Percentiles rank a stretch among this genome's conserved stretches.
phyloP scores from a whole-genome alignment of 2,329 filamentous ascomycete species.

The Xylaria sp. region DNA sequence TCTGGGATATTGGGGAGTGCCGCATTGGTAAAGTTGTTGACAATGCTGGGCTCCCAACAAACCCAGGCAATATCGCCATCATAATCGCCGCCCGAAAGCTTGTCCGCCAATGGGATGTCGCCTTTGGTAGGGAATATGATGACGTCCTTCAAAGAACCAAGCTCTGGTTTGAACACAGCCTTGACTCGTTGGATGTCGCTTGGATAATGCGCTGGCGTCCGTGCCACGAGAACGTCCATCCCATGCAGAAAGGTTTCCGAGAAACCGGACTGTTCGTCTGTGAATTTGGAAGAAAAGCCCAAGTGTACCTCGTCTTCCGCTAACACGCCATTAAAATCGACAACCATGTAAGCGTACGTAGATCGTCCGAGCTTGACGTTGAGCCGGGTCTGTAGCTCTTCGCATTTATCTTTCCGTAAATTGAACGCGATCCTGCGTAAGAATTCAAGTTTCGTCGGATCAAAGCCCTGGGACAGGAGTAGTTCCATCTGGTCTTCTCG shows the following conservation, averaged over 20 bases:
- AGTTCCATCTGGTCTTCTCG: slow-evolving; percentile 64
- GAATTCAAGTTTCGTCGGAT: slow-evolving; percentile 59
- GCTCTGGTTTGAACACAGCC: slow-evolving; percentile 66
- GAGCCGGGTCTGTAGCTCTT: slow-evolving; percentile 64
- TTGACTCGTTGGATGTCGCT: slow-evolving; percentile 79
- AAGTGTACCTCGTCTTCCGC: slow-evolving; percentile 75
- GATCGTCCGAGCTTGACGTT: slow-evolving; percentile 71
- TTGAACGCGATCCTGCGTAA: slow-evolving; percentile 61
- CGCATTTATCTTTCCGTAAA: slow-evolving; percentile 64
- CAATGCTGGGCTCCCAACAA: slow-evolving; percentile 76
- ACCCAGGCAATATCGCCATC: slow-evolving; percentile 84
- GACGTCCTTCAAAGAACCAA: slow-evolving; percentile 79
- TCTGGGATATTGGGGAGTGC: slow-evolving; percentile 58
- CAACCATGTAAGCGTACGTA: slow-evolving; percentile 72
- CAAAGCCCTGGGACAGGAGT: slow-evolving; percentile 71
- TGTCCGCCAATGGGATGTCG: slow-evolving; percentile 70
- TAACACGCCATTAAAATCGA: slow-evolving; percentile 72
- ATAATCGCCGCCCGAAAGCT: slow-evolving; percentile 83
- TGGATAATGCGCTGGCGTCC: slow-evolving; percentile 74
- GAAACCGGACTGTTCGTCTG: slow-evolving; percentile 63
- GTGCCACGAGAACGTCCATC: slow-evolving; percentile 72
- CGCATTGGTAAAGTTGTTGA: slow-evolving; percentile 73
- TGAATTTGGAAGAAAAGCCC: slow-evolving; percentile 73
- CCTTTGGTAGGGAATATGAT: slow-evolving; percentile 79
- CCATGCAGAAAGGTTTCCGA: slow-evolving; percentile 65